Evolutionary conservation across 139 green algal species (phyloP).

Genomic region (Cymbomonas tetramitiformis): DNA sequence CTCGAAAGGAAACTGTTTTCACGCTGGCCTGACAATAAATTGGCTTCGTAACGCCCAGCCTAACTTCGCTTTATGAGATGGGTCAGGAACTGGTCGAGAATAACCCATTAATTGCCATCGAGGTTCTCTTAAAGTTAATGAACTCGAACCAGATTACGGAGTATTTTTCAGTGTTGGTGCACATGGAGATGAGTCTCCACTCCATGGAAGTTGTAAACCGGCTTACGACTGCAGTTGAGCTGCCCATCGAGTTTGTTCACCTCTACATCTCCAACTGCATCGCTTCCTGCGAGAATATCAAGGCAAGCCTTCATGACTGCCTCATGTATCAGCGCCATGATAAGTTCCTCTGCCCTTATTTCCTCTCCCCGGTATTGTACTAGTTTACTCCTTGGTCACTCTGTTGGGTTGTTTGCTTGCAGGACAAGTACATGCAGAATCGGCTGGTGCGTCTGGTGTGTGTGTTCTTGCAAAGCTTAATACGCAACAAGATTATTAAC

Average conservation of each 20-base stretch:
- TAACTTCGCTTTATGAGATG: too few species aligned
- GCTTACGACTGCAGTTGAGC: conserved; percentile 41
- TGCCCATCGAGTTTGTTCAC: conserved; percentile 65
- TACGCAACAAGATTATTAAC: conserved; percentile 60
- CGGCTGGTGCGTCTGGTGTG: conserved; percentile 73
- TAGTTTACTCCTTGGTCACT: neutral
- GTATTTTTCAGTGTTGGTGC: too few species aligned
- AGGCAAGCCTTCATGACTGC: conserved; percentile 34
- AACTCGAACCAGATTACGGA: conserved; percentile 27
- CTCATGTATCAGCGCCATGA: conserved; percentile 30
- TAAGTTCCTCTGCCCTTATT: neutral
- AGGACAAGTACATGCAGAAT: conserved; percentile 70
- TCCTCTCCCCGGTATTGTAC: neutral
- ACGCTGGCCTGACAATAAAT: too few species aligned
- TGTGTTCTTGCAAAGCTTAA: conserved; percentile 70
- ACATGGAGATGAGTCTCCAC: conserved; percentile 63
- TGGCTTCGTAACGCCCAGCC: too few species aligned
- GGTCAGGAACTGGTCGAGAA: conserved; percentile 54
- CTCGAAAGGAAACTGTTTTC: too few species aligned
- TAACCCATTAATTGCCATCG: conserved; percentile 45
- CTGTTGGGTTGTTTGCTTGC: neutral
- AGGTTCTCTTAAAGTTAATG: conserved; percentile 36
- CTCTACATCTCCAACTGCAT: conserved; percentile 80
- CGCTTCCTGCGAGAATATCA: conserved; percentile 47
- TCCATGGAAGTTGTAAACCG: conserved; percentile 79